Conservation (phyloP, 192 early-diverging fungal species). For the Tieghemiomyces parasiticus region DNA sequence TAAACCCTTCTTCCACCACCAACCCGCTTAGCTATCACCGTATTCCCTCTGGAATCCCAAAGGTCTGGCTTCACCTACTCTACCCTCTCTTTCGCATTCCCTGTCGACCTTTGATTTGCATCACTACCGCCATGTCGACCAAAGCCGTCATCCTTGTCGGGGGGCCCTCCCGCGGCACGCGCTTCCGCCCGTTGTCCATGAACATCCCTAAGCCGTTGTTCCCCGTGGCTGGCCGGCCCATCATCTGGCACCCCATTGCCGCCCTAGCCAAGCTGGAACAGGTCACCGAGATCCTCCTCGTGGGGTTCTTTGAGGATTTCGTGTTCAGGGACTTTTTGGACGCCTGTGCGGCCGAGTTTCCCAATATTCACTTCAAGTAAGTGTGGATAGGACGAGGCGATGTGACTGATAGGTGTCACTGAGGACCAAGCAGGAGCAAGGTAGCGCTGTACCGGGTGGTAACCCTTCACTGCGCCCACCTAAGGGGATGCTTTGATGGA, state of each 20-base stretch:
- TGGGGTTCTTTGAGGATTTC: slow-evolving; percentile 94
- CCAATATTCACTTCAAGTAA: slow-evolving; percentile 69
- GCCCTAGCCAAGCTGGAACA: slow-evolving; percentile 77
- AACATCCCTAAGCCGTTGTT: slow-evolving; percentile 96
- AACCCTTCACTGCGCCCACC: too few relatives aligned
- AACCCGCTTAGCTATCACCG: too few relatives aligned
- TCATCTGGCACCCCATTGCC: slow-evolving; percentile 93
- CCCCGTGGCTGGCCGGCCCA: slow-evolving; percentile 89
- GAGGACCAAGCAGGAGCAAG: too few relatives aligned
- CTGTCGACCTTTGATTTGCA: too few relatives aligned
- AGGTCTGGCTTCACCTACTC: too few relatives aligned
- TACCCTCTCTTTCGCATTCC: too few relatives aligned
- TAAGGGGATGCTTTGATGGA: too few relatives aligned
- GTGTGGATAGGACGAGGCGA: slow-evolving; percentile 11
- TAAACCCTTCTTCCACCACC: too few relatives aligned
- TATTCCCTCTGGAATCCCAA: too few relatives aligned
- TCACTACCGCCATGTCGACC: slow-evolving; percentile 14
- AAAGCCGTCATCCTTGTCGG: slow-evolving; percentile 96
- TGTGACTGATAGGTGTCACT: not conserved
- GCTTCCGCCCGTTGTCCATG: slow-evolving; percentile 94
- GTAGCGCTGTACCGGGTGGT: too few relatives aligned
- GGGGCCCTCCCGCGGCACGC: slow-evolving; percentile 91
- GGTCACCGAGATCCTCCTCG: slow-evolving; percentile 84
- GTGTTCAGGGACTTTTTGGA: slow-evolving; percentile 85
- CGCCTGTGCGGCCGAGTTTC: slow-evolving; percentile 75